Base-by-base conservation (phyloP, 2,329 filamentous ascomycete genomes). In the Huntiella moniliformis region DNA sequence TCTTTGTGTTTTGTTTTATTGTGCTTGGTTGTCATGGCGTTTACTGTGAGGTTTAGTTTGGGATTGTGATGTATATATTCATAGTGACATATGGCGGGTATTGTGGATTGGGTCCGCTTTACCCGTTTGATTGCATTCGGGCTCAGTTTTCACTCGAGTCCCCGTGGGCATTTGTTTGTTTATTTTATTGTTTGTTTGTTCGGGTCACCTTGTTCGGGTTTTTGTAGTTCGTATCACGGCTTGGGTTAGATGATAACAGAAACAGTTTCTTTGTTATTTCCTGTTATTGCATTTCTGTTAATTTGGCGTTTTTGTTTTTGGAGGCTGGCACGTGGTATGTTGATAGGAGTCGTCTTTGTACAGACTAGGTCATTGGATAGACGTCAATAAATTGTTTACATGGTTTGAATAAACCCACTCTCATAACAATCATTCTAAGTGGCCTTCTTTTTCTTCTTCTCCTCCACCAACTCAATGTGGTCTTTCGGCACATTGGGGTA, bases 381-480 rank as follows among this genome's bases (percentile, higher is more conserved):
- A 28, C 22, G 22, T 28, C 22, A 28, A 28, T 28, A 28, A 28
- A 28, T 28, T 28, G 22, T 28, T 28, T 28, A 28, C 22, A 28
- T 28, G 22, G 22, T 28, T 28, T 28, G 22, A 28, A 28, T 28
- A 28, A 28, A 28, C 22, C 22, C 22, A 8, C 22, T 28, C 22
- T 28, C 22, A 10, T 28, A 28, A 28, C 7, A 3, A 28, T 28
- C n/a, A 15, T n/a, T 28, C 28, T 49, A 49, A 34, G 42, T 43
- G 38, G 38, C 43, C 42, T 63, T 64, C 57, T 70, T 76, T 67
- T 93, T 93, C 74, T 91, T 91, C 75, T 94, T 95, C 60, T 95
- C 88, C 63, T 96, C 88, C 38, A 96, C 74, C 57, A 87, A 66
- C 65, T 96, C 88, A 55, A 96, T 81, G 63, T 98, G 95, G 58